Conservation (phyloP, 1,139 yeast genomes). For the Arxiozyma telluris region DNA sequence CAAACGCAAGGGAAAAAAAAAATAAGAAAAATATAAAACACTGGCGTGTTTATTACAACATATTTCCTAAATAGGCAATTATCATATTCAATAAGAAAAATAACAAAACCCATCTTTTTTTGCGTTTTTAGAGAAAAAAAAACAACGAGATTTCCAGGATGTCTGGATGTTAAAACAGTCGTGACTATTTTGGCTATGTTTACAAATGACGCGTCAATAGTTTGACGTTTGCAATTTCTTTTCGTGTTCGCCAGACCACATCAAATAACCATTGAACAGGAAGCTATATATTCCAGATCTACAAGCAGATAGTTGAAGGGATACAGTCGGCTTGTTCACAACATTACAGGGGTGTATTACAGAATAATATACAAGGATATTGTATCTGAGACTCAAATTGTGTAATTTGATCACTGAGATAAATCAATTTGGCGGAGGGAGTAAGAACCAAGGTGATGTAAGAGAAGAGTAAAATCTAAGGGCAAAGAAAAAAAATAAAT, state of each 20-base stretch:
- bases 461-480: too few relatives aligned
- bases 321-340: too few relatives aligned
- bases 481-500: too few relatives aligned
- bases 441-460: not conserved
- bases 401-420: not conserved
- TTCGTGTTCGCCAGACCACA: not conserved
- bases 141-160: not conserved
- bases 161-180: constrained; percentile 1
- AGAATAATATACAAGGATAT: too few relatives aligned
- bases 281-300: not conserved
- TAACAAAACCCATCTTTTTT: not conserved
- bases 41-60: not conserved
- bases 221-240: not conserved
- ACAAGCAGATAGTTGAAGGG: too few relatives aligned
- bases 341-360: too few relatives aligned
- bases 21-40: not conserved
- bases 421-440: not conserved
- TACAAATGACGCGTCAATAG: not conserved
- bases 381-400: not conserved
- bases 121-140: not conserved
- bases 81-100: not conserved
- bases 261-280: too few relatives aligned
- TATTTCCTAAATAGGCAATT: not conserved
- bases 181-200: not conserved
- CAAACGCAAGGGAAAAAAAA: not conserved